Evolutionary conservation across 306 rosid genomes (phyloP).

Genomic region (Begonia fuchsioides): DNA sequence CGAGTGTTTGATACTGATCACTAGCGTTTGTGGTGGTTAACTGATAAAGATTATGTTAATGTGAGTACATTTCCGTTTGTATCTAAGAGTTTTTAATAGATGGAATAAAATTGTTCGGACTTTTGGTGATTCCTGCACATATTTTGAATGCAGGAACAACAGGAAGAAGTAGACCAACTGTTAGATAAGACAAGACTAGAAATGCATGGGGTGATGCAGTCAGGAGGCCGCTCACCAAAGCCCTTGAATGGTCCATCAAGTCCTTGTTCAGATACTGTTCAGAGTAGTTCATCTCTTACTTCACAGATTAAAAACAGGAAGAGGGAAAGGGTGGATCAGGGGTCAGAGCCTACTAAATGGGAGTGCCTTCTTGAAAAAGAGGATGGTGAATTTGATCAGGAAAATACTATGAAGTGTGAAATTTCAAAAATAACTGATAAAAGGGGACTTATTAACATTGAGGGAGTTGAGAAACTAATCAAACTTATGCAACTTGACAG

Average conservation of each 20-base stretch:
- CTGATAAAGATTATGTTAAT: conserved; percentile 63
- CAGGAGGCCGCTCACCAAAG: conserved; percentile 92
- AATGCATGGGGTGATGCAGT: conserved; percentile 87
- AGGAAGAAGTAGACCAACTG: conserved; percentile 78
- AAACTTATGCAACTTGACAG: conserved; percentile 62
- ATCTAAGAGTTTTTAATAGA: background rate
- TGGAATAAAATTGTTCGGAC: background rate
- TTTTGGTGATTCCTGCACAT: background rate
- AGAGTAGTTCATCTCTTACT: conserved; percentile 48
- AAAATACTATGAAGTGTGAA: conserved; percentile 46
- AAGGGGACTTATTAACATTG: conserved; percentile 57
- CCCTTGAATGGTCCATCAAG: conserved; percentile 74
- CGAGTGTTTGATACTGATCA: conserved; percentile 60
- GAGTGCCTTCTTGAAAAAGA: conserved; percentile 44
- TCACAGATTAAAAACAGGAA: conserved; percentile 55
- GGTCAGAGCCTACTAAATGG: conserved; percentile 40
- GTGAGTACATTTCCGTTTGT: conserved; percentile 30
- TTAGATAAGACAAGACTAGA: conserved; percentile 68
- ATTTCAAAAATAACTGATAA: conserved; percentile 60
- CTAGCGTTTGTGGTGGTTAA: conserved; percentile 92
- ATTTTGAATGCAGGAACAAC: conserved; percentile 44
- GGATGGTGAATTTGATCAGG: conserved; percentile 57
- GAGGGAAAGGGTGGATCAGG: conserved; percentile 71
- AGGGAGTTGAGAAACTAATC: conserved; percentile 64
- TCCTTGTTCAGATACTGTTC: conserved; percentile 63